These are phyloP conservation scores for Aspergillus indologenus DNA, from an alignment of 495 filamentous ascomycete genomes.

Conservation along the genomic window DNA sequence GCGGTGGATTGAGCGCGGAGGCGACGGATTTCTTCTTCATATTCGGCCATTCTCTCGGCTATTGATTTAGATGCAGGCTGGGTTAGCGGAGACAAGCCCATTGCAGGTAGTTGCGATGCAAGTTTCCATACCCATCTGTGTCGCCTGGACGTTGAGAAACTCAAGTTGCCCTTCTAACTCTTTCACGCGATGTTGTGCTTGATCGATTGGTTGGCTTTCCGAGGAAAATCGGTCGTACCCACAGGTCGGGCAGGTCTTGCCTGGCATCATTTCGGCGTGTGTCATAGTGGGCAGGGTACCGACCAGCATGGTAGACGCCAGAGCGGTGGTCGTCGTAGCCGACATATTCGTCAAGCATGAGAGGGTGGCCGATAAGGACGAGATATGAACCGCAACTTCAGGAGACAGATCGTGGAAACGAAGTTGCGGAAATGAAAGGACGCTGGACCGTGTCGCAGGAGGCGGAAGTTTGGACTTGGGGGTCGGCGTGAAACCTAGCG, in stretches of 20 bases:
- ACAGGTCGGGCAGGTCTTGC: constrained; percentile 46
- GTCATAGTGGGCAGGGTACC: constrained; percentile 33
- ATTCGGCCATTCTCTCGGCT: constrained; percentile 83
- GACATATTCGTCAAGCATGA: constrained; percentile 21
- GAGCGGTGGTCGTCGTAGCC: constrained; percentile 30
- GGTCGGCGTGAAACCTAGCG: neutral
- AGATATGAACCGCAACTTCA: neutral
- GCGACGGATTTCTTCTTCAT: constrained; percentile 82
- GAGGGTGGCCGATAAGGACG: neutral
- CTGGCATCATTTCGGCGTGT: constrained; percentile 25
- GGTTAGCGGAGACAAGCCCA: constrained; percentile 9
- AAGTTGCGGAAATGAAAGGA: constrained; percentile 13
- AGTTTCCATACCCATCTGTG: constrained; percentile 58
- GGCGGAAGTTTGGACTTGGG: neutral
- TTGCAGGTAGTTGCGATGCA: neutral
- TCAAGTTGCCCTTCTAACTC: constrained; percentile 80
- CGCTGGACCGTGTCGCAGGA: constrained; percentile 12
- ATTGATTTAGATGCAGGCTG: neutral
- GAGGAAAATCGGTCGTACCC: constrained; percentile 38
- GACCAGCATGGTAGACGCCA: constrained; percentile 37
- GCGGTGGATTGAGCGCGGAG: constrained; percentile 50
- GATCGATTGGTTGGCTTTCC: constrained; percentile 35
- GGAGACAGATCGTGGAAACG: neutral
- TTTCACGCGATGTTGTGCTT: constrained; percentile 66
- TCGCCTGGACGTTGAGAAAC: constrained; percentile 70